phyloP scores from a whole-genome alignment of 768 basidiomycete species.

The Leccinum variicolor region DNA sequence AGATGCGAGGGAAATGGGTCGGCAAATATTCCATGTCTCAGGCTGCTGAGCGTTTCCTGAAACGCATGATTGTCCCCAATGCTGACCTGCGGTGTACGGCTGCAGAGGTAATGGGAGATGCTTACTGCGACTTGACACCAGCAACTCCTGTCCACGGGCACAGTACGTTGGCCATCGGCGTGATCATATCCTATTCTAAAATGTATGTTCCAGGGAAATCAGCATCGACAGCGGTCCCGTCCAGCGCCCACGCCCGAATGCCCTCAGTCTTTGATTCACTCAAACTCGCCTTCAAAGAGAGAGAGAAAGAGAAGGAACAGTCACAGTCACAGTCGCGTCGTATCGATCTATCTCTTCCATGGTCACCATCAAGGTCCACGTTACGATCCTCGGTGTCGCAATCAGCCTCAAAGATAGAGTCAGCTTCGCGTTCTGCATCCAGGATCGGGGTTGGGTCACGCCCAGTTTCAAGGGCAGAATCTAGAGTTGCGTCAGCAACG shows the following conservation, averaged over 20 bases:
- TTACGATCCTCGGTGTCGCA: slow-evolving; percentile 14
- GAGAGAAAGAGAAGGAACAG: slow-evolving; percentile 29
- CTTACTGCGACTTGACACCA: slow-evolving; percentile 54
- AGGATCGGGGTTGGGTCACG: slow-evolving; percentile 14
- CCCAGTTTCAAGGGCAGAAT: slow-evolving; percentile 15
- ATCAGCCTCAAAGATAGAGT: slow-evolving; percentile 13
- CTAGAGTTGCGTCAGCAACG: not conserved
- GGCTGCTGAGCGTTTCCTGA: slow-evolving; percentile 61
- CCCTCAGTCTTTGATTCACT: slow-evolving; percentile 21
- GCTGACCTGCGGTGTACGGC: slow-evolving; percentile 78
- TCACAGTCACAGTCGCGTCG: slow-evolving; percentile 25
- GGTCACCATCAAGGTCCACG: slow-evolving; percentile 24
- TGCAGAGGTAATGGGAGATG: slow-evolving; percentile 58
- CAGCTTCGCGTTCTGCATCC: slow-evolving; percentile 17
- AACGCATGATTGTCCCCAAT: slow-evolving; percentile 78
- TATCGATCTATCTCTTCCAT: slow-evolving; percentile 35
- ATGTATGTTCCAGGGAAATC: slow-evolving; percentile 30
- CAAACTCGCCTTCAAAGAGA: slow-evolving; percentile 19
- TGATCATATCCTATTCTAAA: not conserved
- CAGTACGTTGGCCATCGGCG: slow-evolving; percentile 37
- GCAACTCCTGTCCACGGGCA: slow-evolving; percentile 33
- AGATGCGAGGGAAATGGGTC: slow-evolving; percentile 84
- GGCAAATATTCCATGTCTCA: slow-evolving; percentile 62
- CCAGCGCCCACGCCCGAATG: slow-evolving; percentile 12
- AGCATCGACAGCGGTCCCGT: slow-evolving; percentile 21